These are phyloP conservation scores for Astrephomene gubernaculifera DNA, from an alignment of 139 green algal species.

Conservation along the genomic window DNA sequence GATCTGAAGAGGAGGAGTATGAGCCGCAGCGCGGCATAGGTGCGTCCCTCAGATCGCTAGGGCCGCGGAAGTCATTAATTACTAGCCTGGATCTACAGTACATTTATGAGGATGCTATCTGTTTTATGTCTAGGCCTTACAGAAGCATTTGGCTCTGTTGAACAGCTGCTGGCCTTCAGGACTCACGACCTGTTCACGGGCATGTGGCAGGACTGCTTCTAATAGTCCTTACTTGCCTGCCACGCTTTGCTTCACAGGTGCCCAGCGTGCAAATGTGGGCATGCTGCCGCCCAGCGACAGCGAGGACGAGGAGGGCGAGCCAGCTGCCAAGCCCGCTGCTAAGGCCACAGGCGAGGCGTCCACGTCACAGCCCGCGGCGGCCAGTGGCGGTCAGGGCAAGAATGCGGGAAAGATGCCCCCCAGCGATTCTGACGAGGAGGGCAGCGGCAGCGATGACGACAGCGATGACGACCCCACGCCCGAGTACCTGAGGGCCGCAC, in stretches of 20 bases:
- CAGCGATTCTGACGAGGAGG: slow-evolving; percentile 27
- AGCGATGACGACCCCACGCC: slow-evolving; percentile 48
- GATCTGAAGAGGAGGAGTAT: slow-evolving; percentile 40
- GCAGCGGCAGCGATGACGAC: slow-evolving; percentile 5
- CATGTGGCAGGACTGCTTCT: no score
- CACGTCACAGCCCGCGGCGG: neutral
- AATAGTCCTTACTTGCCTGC: no score
- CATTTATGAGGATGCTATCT: no score
- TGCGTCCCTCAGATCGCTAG: slow-evolving; percentile 27
- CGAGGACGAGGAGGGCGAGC: slow-evolving; percentile 67
- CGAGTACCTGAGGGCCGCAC: slow-evolving; percentile 53
- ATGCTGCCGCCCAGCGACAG: slow-evolving; percentile 83
- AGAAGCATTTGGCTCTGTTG: no score
- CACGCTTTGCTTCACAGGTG: no score
- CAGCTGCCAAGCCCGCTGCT: slow-evolving; percentile 30
- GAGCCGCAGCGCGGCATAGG: slow-evolving; percentile 9
- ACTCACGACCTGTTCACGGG: no score
- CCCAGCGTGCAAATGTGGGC: slow-evolving; percentile 72
- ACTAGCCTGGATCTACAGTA: no score
- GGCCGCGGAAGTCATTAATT: no score
- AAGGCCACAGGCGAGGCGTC: slow-evolving; percentile 30
- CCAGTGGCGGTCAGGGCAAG: neutral
- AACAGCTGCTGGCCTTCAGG: no score
- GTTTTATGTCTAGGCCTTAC: no score
- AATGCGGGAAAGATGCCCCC: slow-evolving; percentile 34